Conservation (phyloP, 257 asterid genomes). For the Solanum commersonii region DNA sequence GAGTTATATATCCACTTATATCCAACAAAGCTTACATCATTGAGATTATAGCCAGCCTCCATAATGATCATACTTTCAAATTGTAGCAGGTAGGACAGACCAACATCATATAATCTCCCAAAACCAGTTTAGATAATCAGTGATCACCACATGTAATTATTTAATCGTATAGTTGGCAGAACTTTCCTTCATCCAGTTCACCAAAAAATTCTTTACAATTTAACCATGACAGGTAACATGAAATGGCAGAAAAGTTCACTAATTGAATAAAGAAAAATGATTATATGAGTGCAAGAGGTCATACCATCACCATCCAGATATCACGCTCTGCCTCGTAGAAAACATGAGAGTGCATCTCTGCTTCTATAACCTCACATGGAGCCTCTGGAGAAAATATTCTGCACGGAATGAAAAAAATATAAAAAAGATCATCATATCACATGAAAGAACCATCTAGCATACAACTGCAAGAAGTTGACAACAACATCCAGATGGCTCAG, state of each 20-base stretch:
- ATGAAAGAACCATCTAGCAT: not conserved
- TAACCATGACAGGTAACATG: not conserved
- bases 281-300: constrained; percentile 5
- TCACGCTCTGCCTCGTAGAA: constrained; percentile 93
- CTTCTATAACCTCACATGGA: constrained; percentile 93
- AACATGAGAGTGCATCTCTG: constrained; percentile 89
- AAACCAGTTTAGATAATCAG: not conserved
- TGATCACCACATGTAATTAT: not conserved
- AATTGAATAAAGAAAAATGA: constrained; percentile 1
- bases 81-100: not conserved
- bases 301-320: constrained; percentile 99
- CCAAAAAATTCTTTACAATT: not conserved
- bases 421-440: not conserved
- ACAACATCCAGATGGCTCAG: not conserved
- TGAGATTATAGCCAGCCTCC: not conserved
- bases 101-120: not conserved
- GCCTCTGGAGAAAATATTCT: constrained; percentile 95
- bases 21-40: not conserved
- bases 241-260: not conserved
- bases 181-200: not conserved
- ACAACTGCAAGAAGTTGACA: not conserved
- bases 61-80: not conserved
- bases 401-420: not conserved
- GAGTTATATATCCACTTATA: not conserved
- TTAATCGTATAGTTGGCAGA: not conserved